Evolutionary conservation across 768 basidiomycete species (phyloP).

Genomic region (Mycena galopus): DNA sequence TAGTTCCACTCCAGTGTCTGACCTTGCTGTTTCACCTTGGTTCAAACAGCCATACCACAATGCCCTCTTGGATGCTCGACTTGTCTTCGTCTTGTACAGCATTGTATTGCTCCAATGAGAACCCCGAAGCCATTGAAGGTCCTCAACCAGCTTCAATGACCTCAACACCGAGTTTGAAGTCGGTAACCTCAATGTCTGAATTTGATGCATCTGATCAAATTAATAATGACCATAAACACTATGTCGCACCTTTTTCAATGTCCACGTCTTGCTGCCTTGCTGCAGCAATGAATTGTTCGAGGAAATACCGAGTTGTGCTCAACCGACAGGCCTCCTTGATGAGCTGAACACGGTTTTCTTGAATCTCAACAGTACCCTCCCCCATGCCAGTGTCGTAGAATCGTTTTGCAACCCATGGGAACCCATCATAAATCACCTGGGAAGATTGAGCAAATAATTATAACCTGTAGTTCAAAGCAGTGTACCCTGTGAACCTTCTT

Average conservation of each 20-base stretch:
- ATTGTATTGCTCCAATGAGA: too few relatives aligned
- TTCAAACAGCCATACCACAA: conserved; percentile 11
- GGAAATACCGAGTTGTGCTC: background rate
- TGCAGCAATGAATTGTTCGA: conserved; percentile 3
- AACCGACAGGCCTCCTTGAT: conserved; percentile 3
- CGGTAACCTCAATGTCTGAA: too few relatives aligned
- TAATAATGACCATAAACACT: too few relatives aligned
- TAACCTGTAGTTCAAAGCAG: background rate
- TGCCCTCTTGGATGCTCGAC: background rate
- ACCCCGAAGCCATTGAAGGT: too few relatives aligned
- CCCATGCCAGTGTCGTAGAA: background rate
- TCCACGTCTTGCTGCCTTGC: background rate
- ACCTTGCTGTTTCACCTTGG: conserved; percentile 7
- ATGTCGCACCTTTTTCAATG: conserved; percentile 5
- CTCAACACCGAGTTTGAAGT: too few relatives aligned
- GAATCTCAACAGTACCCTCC: background rate
- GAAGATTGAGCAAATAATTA: background rate
- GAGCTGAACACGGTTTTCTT: background rate
- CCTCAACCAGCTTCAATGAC: too few relatives aligned
- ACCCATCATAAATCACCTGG: background rate
- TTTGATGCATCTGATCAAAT: too few relatives aligned
- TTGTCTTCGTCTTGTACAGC: too few relatives aligned
- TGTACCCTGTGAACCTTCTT: background rate
- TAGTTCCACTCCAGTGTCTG: conserved; percentile 13
- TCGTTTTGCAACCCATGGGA: background rate